Conservation (phyloP, 2,329 filamentous ascomycete species). For the Daldinia sp. region DNA sequence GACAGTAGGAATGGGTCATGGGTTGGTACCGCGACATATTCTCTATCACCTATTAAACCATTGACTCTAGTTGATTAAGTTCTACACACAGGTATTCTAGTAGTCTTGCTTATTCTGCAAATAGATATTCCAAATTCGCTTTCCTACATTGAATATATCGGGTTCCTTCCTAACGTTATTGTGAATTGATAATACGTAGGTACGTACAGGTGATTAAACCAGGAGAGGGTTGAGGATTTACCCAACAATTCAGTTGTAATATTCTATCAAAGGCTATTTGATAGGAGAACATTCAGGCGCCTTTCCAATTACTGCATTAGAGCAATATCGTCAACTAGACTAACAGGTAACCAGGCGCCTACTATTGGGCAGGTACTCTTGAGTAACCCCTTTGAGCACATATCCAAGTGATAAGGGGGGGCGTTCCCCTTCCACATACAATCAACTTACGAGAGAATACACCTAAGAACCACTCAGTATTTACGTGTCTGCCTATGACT, state of each 20-base stretch:
- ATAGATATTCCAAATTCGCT: background rate
- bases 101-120: background rate
- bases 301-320: background rate
- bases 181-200: background rate
- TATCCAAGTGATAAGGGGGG: background rate
- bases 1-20: no score
- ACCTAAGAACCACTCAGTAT: background rate
- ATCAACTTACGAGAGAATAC: background rate
- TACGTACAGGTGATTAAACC: no score
- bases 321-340: background rate
- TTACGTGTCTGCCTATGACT: background rate
- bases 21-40: no score
- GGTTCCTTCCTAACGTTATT: background rate
- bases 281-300: background rate
- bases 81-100: background rate
- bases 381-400: background rate
- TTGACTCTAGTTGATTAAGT: background rate
- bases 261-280: background rate
- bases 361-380: background rate
- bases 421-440: background rate
- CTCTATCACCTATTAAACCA: background rate
- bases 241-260: background rate
- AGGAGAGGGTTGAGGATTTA: background rate
- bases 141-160: background rate
- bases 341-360: background rate